Evolutionary conservation across 164 flowering plant genomes (phyloP), one percentile per base, ranked within the genome.

Genomic region (Vitis labrusca): DNA sequence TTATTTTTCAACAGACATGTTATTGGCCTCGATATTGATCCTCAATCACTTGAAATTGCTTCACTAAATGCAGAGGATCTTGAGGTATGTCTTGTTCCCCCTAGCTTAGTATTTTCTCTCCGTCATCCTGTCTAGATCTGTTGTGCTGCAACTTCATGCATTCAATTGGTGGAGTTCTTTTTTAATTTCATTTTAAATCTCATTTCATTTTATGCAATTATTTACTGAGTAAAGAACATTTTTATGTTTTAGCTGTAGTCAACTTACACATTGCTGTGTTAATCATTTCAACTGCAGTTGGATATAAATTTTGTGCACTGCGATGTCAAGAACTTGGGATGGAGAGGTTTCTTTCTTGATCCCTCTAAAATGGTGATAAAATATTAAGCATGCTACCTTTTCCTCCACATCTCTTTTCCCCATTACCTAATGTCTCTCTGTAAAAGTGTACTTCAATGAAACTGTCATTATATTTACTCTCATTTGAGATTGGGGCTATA

Each of bases 11-110:
- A 65, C 87, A 91, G 98, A 58, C 84, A 86, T 75, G 97, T 91
- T 61, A 70, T 89, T 66, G 98, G 97, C 51, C 58, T 91, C 58
- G 99, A 96, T 74, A 69, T 93, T 65, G 99, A 95, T 83, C 44
- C 87, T 4, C 71, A 93, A 27, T 86, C 97, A 56, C 89, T 95
- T 74, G 95, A 89, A 74, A 81, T 85, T 73, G 94, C 97, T 48
- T 79, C 80, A 1, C 51, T 30, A 32, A 93, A 95, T 85, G 98
- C 97, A 8, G 97, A 85, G 63, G 96, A 91, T 50, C 88, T 95
- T 68, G 98, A 93, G 93, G 98, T 95, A 76, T 63, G 11, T 14
- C 56, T 64, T 61, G 2, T 49, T n/a, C 27, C 6, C 14, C 8
- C 54, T 23, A 23, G 27, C 27, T 23, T 23, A 1, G 44, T 37